Conservation (phyloP, 768 basidiomycete genomes). For the Boletus tylopilopsis region DNA sequence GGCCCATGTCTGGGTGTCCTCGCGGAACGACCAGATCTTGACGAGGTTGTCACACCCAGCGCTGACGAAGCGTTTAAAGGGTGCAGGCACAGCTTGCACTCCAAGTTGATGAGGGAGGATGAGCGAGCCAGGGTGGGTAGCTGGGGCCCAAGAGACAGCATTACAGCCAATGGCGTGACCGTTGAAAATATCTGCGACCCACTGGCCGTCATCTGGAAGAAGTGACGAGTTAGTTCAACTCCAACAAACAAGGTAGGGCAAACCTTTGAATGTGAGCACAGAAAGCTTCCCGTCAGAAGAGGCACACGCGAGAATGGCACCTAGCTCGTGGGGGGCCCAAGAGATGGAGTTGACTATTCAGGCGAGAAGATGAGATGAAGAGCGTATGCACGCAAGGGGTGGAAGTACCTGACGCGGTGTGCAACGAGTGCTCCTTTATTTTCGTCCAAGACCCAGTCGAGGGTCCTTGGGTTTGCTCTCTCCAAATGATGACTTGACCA, state of each 20-base stretch:
- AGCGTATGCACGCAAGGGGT: neutral
- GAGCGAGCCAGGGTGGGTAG: slow-evolving; percentile 80
- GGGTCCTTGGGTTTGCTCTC: slow-evolving; percentile 64
- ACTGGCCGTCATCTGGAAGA: slow-evolving; percentile 85
- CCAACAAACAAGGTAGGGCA: slow-evolving; percentile 22
- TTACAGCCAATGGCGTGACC: slow-evolving; percentile 97
- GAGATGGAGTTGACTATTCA: slow-evolving; percentile 88
- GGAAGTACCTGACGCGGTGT: slow-evolving; percentile 86
- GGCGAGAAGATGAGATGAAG: neutral
- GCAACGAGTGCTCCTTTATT: slow-evolving; percentile 93
- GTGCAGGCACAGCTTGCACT: slow-evolving; percentile 36
- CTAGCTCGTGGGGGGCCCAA: slow-evolving; percentile 99
- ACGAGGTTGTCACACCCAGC: slow-evolving; percentile 97
- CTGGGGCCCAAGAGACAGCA: slow-evolving; percentile 96
- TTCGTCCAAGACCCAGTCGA: slow-evolving; percentile 75
- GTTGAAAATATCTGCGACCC: slow-evolving; percentile 92
- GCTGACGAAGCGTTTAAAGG: slow-evolving; percentile 89
- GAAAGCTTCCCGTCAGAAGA: slow-evolving; percentile 97
- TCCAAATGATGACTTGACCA: slow-evolving; percentile 98
- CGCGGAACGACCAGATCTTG: slow-evolving; percentile 89
- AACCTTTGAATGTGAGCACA: slow-evolving; percentile 95
- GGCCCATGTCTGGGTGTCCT: slow-evolving; percentile 83
- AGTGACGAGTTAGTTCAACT: neutral
- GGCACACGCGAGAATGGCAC: slow-evolving; percentile 94
- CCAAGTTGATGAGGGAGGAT: slow-evolving; percentile 61